phyloP scores from a whole-genome alignment of 805 yeast genomes.

The Candida dendrica region DNA sequence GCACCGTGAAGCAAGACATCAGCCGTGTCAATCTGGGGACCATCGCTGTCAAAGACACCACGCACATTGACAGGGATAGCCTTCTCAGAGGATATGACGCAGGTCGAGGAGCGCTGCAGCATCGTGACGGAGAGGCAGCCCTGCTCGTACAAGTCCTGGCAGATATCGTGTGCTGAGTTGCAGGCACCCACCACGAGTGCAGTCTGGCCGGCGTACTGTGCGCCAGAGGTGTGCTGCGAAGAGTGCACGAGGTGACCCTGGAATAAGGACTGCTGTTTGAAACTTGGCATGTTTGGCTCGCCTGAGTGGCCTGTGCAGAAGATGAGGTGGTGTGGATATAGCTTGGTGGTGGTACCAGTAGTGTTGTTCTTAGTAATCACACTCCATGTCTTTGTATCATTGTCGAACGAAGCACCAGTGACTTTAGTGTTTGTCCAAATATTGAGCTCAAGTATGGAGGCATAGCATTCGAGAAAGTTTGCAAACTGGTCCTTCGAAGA shows the following conservation, averaged over 20 bases:
- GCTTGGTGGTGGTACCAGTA: constrained; percentile 16
- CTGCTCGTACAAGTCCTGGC: constrained; percentile 37
- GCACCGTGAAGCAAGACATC: no score
- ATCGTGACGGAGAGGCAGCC: constrained; percentile 33
- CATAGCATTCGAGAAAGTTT: constrained; percentile 35
- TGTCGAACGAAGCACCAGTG: constrained; percentile 25
- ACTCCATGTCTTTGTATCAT: constrained; percentile 23
- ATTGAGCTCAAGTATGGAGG: constrained; percentile 32
- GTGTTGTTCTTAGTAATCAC: constrained; percentile 24
- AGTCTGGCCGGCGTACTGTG: constrained; percentile 31
- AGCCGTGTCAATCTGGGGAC: constrained; percentile 29
- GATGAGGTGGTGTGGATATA: constrained; percentile 31
- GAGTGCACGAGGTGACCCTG: constrained; percentile 35
- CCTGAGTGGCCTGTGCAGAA: constrained; percentile 42
- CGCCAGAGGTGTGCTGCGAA: constrained; percentile 34
- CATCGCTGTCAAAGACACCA: constrained; percentile 30
- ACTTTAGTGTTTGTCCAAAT: constrained; percentile 28
- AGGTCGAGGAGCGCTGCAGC: constrained; percentile 39
- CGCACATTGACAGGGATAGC: constrained; percentile 25
- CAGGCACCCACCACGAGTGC: constrained; percentile 40
- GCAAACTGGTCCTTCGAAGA: constrained; percentile 39
- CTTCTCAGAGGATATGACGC: constrained; percentile 30
- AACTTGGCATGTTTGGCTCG: constrained; percentile 35
- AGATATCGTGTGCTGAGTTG: constrained; percentile 39
- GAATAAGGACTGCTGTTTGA: constrained; percentile 30